Percentiles rank a stretch among this genome's conserved stretches.
phyloP scores from a whole-genome alignment of 352 stramenopile genomes.

The Phytophthora pini region DNA sequence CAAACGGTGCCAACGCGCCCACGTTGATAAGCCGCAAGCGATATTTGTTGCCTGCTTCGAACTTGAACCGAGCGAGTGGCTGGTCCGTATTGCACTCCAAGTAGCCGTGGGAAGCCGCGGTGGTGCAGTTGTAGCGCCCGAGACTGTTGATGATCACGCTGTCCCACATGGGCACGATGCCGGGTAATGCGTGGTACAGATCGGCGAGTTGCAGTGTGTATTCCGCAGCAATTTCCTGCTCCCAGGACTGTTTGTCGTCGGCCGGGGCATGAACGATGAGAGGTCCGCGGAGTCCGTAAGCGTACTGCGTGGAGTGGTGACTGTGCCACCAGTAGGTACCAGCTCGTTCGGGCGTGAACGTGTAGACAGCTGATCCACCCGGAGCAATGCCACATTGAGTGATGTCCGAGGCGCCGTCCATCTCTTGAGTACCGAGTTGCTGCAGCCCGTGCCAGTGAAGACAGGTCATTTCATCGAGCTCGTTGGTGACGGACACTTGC shows the following conservation, averaged over 20 bases:
- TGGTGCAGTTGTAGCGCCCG: slow-evolving; percentile 43
- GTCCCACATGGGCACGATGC: slow-evolving; percentile 35
- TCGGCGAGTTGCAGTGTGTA: slow-evolving; percentile 39
- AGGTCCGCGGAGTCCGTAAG: slow-evolving; percentile 35
- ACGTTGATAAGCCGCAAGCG: slow-evolving; percentile 42
- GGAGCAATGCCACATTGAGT: slow-evolving; percentile 38
- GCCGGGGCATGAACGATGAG: slow-evolving; percentile 32
- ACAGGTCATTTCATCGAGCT: slow-evolving; percentile 27
- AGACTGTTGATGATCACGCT: slow-evolving; percentile 38
- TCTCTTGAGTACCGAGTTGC: slow-evolving; percentile 41
- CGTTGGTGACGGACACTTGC: slow-evolving; percentile 29
- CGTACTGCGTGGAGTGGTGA: slow-evolving; percentile 41
- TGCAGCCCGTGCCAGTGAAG: slow-evolving; percentile 46
- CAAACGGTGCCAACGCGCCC: slow-evolving; percentile 32
- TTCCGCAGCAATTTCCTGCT: slow-evolving; percentile 27
- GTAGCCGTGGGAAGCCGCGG: slow-evolving; percentile 15
- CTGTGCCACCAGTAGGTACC: slow-evolving; percentile 48
- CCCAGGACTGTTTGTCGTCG: slow-evolving; percentile 15
- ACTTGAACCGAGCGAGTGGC: slow-evolving; percentile 31
- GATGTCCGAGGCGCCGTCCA: slow-evolving; percentile 43
- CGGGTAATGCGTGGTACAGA: slow-evolving; percentile 33
- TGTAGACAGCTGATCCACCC: slow-evolving; percentile 27
- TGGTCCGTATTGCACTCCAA: slow-evolving; percentile 26
- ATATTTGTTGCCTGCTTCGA: slow-evolving; percentile 33
- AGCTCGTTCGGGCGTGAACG: slow-evolving; percentile 33